Evolutionary conservation across 1,284 basidiomycete genomes (phyloP), one percentile per base, ranked within the genome.

Genomic region (Marasmius sp.): DNA sequence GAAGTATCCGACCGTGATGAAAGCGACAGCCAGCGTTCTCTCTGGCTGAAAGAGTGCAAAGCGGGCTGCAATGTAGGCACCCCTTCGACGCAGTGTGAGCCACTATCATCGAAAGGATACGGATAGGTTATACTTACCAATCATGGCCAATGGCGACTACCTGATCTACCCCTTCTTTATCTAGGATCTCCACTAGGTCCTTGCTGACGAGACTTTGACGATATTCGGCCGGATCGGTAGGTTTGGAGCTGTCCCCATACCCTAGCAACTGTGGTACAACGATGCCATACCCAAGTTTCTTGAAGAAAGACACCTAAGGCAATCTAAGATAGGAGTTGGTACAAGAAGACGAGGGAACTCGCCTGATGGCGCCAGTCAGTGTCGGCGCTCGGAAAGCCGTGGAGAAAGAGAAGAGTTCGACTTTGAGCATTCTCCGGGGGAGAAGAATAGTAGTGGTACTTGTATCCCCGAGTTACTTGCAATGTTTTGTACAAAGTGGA

Each of bases 261-360:
- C 83, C 84, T 11, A 84, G 73, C 69, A 81, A 75, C 67, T 84
- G 81, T 0, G 82, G 84, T 8, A 78, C 80, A 61, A 85, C 67
- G 34, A 84, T 59, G 14, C 82, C 77, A 57, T 78, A 84, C 20
- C 84, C 84, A 45, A 69, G 71, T 27, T 70, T 65, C 43, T 74
- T 65, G 70, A 84, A 82, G 65, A 75, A 77, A 10, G 74, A 65
- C 57, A 60, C 38, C 50, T 60, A 47, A 16, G n/a, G 33, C 12
- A 10, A 38, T 16, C 16, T 14, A 43, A 58, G 27, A 12, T 16
- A 18, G 36, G 2, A 18, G n/a, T 8, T 9, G 39, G 2, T 36
- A n/a, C 6, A 48, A 36, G 9, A 33, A 49, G 12, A 18, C n/a
- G 16, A 3, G 34, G 34, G n/a, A 16, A 49, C 57, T 37, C 4